Evolutionary conservation across 805 yeast species (phyloP).

Genomic region (Candida pini): DNA sequence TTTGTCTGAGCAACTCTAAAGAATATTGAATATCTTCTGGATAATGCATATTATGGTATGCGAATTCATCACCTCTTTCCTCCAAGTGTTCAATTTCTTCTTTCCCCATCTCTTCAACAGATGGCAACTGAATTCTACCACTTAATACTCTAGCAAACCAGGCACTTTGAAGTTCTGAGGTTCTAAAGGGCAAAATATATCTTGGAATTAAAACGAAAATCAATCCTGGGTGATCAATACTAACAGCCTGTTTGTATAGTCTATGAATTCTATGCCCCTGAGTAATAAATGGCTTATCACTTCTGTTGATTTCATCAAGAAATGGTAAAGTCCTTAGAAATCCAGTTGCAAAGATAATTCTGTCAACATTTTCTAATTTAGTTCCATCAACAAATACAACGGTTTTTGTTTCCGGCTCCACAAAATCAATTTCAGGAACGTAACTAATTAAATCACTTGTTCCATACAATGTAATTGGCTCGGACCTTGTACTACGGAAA

Average conservation of each 20-base stretch:
- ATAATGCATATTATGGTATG: conserved; percentile 44
- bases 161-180: conserved; percentile 59
- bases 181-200: conserved; percentile 56
- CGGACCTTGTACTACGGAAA: conserved; percentile 46
- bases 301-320: conserved; percentile 29
- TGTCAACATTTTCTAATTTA: conserved; percentile 40
- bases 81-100: conserved; percentile 35
- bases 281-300: conserved; percentile 33
- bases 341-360: conserved; percentile 67
- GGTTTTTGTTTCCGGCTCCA: conserved; percentile 32
- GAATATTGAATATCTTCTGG: conserved; percentile 57
- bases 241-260: conserved; percentile 55
- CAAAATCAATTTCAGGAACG: conserved; percentile 36
- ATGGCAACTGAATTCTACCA: conserved; percentile 48
- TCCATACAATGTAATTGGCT: conserved; percentile 38
- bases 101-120: conserved; percentile 37
- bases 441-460: conserved; percentile 34
- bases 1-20: conserved; percentile 32
- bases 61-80: conserved; percentile 37
- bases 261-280: conserved; percentile 44
- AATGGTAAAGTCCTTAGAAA: conserved; percentile 60
- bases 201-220: conserved; percentile 59
- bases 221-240: conserved; percentile 55
- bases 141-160: conserved; percentile 58
- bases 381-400: conserved; percentile 47